A percentile compares a stretch with the other conserved stretches of the same genome.
Conservation (phyloP, 768 basidiomycete species). For the Leccinum truebloodii region DNA sequence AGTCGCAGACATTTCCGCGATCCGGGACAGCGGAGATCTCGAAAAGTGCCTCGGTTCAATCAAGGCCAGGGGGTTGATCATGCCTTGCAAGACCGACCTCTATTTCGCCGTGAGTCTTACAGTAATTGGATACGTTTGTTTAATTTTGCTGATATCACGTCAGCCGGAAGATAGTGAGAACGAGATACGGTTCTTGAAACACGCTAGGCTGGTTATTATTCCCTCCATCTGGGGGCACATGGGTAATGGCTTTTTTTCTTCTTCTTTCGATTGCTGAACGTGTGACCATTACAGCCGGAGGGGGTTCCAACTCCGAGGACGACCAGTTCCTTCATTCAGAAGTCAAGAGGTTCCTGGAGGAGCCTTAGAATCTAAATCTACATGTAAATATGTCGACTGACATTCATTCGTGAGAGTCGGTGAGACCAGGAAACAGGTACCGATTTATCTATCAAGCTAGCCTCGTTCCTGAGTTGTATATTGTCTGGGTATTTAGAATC, state of each 20-base stretch:
- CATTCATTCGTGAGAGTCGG: background rate
- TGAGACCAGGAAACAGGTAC: background rate
- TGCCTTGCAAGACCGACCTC: constrained; percentile 63
- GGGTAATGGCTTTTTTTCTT: constrained; percentile 33
- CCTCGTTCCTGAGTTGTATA: background rate
- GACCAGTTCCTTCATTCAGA: constrained; percentile 43
- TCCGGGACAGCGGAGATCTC: constrained; percentile 48
- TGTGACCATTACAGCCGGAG: constrained; percentile 40
- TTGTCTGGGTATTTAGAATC: background rate
- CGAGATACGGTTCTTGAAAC: constrained; percentile 44
- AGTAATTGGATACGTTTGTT: constrained; percentile 20
- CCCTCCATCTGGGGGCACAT: constrained; percentile 60
- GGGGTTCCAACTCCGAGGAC: constrained; percentile 41
- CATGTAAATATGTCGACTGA: constrained; percentile 3
- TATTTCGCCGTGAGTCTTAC: constrained; percentile 53
- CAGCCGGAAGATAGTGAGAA: constrained; percentile 57
- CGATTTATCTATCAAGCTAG: background rate
- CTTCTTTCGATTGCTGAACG: background rate
- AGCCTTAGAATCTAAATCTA: constrained; percentile 17
- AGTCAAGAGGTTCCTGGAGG: constrained; percentile 47
- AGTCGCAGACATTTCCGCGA: constrained; percentile 49
- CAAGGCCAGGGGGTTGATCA: constrained; percentile 54
- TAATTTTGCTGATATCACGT: background rate
- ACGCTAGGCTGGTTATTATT: constrained; percentile 50
- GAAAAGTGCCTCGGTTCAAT: constrained; percentile 42